Evolutionary conservation across 306 rosid species (phyloP).

Genomic region (Vachellia pachyceras): DNA sequence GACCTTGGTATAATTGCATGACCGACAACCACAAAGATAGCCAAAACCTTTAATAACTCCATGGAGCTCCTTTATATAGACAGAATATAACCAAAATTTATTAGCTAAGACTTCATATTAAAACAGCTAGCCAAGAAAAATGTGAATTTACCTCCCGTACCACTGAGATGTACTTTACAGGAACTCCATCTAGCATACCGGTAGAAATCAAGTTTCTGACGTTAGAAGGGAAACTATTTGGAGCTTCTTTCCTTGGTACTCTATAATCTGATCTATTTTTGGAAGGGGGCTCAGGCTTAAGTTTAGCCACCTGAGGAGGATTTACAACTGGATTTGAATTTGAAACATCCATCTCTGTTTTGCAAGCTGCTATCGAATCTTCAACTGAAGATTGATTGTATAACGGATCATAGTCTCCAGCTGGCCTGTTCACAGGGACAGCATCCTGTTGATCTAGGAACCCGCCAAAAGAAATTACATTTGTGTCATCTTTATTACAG

Average conservation of each 20-base stretch:
- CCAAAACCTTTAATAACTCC: conserved; percentile 15
- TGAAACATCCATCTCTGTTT: conserved; percentile 48
- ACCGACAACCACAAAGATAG: conserved; percentile 62
- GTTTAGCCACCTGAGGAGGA: not conserved
- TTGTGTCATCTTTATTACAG: conserved; percentile 56
- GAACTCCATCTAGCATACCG: conserved; percentile 75
- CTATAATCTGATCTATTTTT: not conserved
- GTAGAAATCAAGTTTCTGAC: conserved; percentile 68
- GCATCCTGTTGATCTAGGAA: conserved; percentile 69
- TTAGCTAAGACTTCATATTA: not conserved
- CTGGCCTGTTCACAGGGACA: conserved; percentile 55
- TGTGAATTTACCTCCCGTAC: conserved; percentile 10
- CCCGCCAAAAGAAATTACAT: conserved; percentile 65
- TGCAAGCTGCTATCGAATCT: conserved; percentile 49
- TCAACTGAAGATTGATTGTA: conserved; percentile 67
- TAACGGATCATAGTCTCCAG: conserved; percentile 50
- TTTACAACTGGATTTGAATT: not conserved
- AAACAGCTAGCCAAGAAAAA: conserved; percentile 20
- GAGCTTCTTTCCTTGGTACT: conserved; percentile 51
- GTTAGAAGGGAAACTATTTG: conserved; percentile 42
- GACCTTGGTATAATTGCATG: conserved; percentile 60
- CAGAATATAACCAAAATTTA: conserved; percentile 36
- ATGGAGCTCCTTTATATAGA: not conserved
- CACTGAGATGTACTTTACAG: conserved; percentile 64
- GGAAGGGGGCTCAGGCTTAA: not conserved